Conservation (phyloP, 495 filamentous ascomycete genomes). For the Daldinia decipiens region DNA sequence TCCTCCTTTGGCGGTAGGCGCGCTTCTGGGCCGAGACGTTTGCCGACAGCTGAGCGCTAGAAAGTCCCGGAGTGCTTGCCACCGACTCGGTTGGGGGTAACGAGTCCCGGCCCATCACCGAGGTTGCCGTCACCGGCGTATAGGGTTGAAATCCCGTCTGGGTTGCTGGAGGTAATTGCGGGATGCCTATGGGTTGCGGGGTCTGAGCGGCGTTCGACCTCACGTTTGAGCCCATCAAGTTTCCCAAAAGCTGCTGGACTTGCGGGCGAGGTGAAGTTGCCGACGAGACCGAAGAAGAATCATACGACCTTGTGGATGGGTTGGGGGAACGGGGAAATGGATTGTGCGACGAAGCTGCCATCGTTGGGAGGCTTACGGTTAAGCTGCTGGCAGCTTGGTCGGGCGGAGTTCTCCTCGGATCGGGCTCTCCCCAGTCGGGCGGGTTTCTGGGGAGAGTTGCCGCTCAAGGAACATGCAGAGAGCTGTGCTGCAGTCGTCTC, state of each 20-base stretch:
- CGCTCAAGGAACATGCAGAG: constrained; percentile 60
- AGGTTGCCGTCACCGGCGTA: constrained; percentile 59
- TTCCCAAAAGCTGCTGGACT: constrained; percentile 57
- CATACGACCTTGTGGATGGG: constrained; percentile 63
- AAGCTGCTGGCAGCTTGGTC: constrained; percentile 48
- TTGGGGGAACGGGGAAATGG: constrained; percentile 64
- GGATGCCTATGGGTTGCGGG: constrained; percentile 59
- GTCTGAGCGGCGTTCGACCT: constrained; percentile 51
- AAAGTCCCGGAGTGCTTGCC: constrained; percentile 61
- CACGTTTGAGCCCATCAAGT: constrained; percentile 56
- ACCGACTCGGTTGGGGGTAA: constrained; percentile 63
- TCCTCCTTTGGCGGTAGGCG: constrained; percentile 92
- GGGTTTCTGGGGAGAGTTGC: constrained; percentile 52
- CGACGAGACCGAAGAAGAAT: constrained; percentile 65
- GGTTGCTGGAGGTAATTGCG: constrained; percentile 52
- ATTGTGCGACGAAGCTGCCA: constrained; percentile 65
- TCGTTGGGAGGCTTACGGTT: constrained; percentile 51
- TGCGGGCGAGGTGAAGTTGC: constrained; percentile 63
- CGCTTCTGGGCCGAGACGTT: constrained; percentile 78
- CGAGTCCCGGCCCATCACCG: constrained; percentile 63
- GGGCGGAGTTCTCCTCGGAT: constrained; percentile 50
- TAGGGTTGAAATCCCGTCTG: constrained; percentile 57
- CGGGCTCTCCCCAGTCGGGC: constrained; percentile 52
- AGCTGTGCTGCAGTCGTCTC: constrained; percentile 44
- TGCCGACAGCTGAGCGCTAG: constrained; percentile 55